Conservation (phyloP, 164 flowering plant species). For the Tinospora cordifolia region DNA sequence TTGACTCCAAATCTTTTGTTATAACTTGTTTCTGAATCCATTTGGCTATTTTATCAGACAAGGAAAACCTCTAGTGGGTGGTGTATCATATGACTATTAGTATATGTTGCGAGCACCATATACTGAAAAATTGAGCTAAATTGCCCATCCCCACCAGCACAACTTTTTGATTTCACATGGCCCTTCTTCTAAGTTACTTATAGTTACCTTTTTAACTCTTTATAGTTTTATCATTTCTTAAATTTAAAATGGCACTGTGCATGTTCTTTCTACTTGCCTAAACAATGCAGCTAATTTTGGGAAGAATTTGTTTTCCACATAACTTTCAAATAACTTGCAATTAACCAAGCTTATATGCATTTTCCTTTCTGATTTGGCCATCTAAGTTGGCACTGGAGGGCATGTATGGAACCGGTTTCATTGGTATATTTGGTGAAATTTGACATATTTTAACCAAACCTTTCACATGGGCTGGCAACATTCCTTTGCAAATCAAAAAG, state of each 20-base stretch:
- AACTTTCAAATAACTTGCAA: not conserved
- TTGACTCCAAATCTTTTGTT: not conserved
- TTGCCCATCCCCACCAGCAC: not conserved
- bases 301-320: not conserved
- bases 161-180: not conserved
- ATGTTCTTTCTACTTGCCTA: not conserved
- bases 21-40: not conserved
- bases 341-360: not conserved
- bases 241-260: not conserved
- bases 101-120: no score
- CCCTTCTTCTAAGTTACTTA: not conserved
- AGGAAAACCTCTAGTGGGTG: not conserved
- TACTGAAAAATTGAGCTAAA: no score
- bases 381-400: not conserved
- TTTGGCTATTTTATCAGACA: not conserved
- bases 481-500: no score
- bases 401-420: no score
- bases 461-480: no score
- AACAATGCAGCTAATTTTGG: not conserved
- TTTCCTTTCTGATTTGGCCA: not conserved
- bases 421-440: no score
- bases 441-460: no score
- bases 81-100: no score
- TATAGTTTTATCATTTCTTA: not conserved
- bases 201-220: not conserved